These are phyloP conservation scores for Pontederia crassipes DNA, from an alignment of 176 grass and related monocot genomes.

Conservation along the genomic window DNA sequence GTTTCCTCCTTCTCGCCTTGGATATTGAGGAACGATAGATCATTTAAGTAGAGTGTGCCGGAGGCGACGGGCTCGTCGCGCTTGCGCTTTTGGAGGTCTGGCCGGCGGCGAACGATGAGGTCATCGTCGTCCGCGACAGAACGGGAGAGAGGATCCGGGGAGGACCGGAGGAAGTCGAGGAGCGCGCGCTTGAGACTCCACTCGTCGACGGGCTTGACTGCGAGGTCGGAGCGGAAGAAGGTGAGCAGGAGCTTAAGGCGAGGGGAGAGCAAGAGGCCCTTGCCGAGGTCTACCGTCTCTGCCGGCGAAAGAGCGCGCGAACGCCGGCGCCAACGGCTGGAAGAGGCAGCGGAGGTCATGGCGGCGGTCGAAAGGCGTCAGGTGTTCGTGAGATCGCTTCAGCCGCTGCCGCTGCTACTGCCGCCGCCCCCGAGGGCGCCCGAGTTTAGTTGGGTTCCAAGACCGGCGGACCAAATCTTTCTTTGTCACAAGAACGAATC, in stretches of 20 bases:
- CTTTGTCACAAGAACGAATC: too few species aligned
- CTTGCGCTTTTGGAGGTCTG: constrained; percentile 74
- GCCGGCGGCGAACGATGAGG: constrained; percentile 37
- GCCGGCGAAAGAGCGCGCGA: constrained; percentile 25
- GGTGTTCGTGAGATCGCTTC: background rate
- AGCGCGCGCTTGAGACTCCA: constrained; percentile 79
- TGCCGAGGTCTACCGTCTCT: constrained; percentile 41
- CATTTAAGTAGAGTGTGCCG: constrained; percentile 60
- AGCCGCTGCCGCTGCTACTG: background rate
- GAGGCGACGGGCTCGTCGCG: constrained; percentile 71
- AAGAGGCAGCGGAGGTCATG: background rate
- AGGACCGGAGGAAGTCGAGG: constrained; percentile 56
- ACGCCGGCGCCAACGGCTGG: constrained; percentile 10
- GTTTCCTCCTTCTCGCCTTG: constrained; percentile 22
- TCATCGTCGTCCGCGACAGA: constrained; percentile 43
- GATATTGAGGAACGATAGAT: constrained; percentile 47
- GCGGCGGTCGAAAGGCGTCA: background rate
- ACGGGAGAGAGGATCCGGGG: constrained; percentile 39
- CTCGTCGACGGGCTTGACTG: constrained; percentile 69
- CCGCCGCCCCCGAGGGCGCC: too few species aligned
- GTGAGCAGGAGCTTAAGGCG: constrained; percentile 71
- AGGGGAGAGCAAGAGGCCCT: constrained; percentile 44
- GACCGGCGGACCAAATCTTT: too few species aligned
- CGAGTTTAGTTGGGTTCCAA: too few species aligned
- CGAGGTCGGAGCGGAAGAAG: constrained; percentile 71